Base-by-base conservation (phyloP, 176 grass and related monocot species). In the Themeda triandra region DNA sequence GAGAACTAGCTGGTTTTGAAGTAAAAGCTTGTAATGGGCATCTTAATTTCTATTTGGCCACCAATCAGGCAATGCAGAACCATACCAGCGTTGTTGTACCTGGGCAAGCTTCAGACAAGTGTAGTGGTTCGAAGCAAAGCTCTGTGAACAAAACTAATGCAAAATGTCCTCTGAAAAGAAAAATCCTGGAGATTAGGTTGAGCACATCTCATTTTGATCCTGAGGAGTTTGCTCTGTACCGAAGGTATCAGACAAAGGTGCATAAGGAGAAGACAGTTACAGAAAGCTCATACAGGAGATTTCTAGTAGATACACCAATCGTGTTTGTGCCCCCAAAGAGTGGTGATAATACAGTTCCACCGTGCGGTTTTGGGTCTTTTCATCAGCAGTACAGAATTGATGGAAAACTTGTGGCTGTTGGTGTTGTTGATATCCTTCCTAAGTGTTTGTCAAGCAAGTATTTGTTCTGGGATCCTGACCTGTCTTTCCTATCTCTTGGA, bases 371-470 rank as follows among this genome's bases (percentile, higher is more conserved):
- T 71, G 96, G 96, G 46, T 98, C 96, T 81, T 98, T 98, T 76
- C 96, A 98, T 90, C 96, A 95, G 86, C 96, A 94, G 56, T 95
- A 98, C 65, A 84, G 94, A 90, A 89, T 98, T 85, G 89, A 98
- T 85, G 96, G 96, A 81, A 95, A 91, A 87, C 91, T 98, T 70
- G 85, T 95, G 66, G 96, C 93, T 48, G 96, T 98, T 90, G 96
- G 96, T 87, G 96, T 98, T 39, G 93, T 98, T 37, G 96, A 95
- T 85, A 92, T 98, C 44, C 88, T 98, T 79, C 93, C 93, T 32
- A 95, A 91, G 87, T 98, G 93, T 85, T 83, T 98, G 81, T 98
- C 96, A 70, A 98, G 93, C 88, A 98, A 98, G 77, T 98, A 98
- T 75, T 92, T 98, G 62, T 98, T 98, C 83, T 98, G 96, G 96